These are phyloP conservation scores for Penicillium sp. DNA, from an alignment of 2,329 filamentous ascomycete genomes.

Conservation along the genomic window DNA sequence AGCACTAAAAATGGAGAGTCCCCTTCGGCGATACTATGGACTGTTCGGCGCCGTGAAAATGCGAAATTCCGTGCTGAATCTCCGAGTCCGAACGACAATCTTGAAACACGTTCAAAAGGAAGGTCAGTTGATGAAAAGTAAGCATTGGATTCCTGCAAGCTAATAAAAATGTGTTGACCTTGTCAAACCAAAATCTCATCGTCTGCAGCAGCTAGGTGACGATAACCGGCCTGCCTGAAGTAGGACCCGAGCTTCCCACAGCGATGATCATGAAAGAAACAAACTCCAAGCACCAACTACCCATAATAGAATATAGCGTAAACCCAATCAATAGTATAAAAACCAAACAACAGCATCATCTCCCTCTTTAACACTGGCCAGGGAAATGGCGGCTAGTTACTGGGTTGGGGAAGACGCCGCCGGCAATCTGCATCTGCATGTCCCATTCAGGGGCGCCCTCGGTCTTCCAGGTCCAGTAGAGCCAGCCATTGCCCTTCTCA, in stretches of 20 bases:
- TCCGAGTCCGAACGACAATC: not conserved
- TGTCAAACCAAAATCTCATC: not conserved
- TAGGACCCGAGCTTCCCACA: not conserved
- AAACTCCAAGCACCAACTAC: slow-evolving; percentile 1
- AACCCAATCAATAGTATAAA: not conserved
- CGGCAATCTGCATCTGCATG: slow-evolving; percentile 51
- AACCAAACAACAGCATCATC: not conserved
- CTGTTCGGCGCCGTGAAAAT: not conserved
- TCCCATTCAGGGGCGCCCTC: slow-evolving; percentile 58
- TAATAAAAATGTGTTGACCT: not conserved
- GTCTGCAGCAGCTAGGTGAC: slow-evolving; percentile 4
- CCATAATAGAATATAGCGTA: not conserved
- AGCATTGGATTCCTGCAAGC: not conserved
- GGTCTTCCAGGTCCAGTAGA: slow-evolving; percentile 60
- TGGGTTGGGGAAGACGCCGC: slow-evolving; percentile 57
- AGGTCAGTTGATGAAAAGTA: not conserved
- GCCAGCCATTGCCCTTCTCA: slow-evolving; percentile 52
- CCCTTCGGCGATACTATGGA: not conserved
- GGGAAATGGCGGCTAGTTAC: slow-evolving; percentile 42
- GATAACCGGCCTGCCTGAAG: slow-evolving; percentile 4
- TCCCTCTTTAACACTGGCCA: slow-evolving; percentile 36
- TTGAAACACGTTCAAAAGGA: not conserved
- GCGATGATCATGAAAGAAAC: not conserved
- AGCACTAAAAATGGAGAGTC: not conserved
- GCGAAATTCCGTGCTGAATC: not conserved